Evolutionary conservation across 2,329 filamentous ascomycete species (phyloP), one percentile per base, ranked within the genome.

Genomic region (Penicillium sp.): DNA sequence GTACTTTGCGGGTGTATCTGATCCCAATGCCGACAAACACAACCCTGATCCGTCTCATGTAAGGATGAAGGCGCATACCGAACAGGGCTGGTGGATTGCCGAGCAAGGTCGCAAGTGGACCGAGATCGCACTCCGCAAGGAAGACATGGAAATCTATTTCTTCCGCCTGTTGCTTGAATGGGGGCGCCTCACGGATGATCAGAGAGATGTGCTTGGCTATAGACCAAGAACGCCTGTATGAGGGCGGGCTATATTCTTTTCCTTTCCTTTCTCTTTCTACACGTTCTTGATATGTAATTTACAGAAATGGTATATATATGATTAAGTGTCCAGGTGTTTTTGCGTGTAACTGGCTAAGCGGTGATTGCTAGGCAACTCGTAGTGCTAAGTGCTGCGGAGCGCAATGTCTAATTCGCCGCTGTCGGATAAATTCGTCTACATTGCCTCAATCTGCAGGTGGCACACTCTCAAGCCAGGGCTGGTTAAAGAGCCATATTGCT

Each of bases 81-180:
- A 70, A 8, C 79, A 86, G 47, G 83, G 73, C 7, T 67, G 73
- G 58, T 79, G 77, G 73, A 87, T 89, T 53, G 80, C 83, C 3
- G 73, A 79, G 40, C 68, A 81, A 47, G 84, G 85, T 1, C 71
- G 74, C 36, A 73, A 75, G 42, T 88, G 86, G 85, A 80, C 79
- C 2, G 67, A 69, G 5, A 72, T 73, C 58, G 83, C 78, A 9
- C 53, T 89, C 13, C 70, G 83, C 43, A 79, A 77, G 54, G 83
- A 84, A 60, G 87, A 93, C 56, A 86, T 85, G 78, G 84, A 89
- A 62, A 76, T 88, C 7, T 93, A 93, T 57, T 73, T 91, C 55
- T 93, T 90, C 58, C 71, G 87, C 32, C 60, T 93, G 44, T 65
- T 93, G 53, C 65, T 93, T 14, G 87, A 93, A 68, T 93, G 86